Evolutionary conservation across 148 eudicot genomes (phyloP).

Genomic region (Tetragonia tetragonoides): DNA sequence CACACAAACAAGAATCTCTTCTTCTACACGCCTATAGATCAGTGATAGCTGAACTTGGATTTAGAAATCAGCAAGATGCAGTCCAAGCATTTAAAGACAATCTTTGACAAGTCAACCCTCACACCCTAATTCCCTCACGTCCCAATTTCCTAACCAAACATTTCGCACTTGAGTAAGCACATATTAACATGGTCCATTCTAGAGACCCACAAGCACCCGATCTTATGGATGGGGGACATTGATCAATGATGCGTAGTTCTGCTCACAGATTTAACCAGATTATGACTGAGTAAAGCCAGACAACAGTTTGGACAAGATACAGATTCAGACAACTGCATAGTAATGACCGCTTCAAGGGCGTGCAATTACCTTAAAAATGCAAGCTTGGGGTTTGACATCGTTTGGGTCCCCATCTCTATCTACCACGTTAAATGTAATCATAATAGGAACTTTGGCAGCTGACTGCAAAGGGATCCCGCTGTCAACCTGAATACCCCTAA

Average conservation of each 20-base stretch:
- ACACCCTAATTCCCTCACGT: too few species aligned
- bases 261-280: background rate
- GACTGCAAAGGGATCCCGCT: conserved; percentile 98
- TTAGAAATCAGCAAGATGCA: background rate
- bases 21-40: background rate
- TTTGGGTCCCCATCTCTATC: conserved; percentile 67
- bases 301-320: background rate
- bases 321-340: background rate
- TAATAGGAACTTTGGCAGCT: conserved; percentile 98
- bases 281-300: background rate
- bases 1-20: conserved; percentile 3
- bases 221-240: background rate
- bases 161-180: background rate
- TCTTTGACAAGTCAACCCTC: background rate
- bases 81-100: background rate
- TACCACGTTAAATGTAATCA: conserved; percentile 95
- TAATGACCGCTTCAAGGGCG: background rate
- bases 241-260: background rate
- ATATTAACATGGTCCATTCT: background rate
- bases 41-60: background rate
- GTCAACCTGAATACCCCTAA: conserved; percentile 85
- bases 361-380: conserved; percentile 85
- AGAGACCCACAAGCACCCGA: background rate
- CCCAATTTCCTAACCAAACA: background rate
- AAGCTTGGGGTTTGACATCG: conserved; percentile 85